Conservation (phyloP, 164 flowering plant genomes). For the Stephania yunnanensis region DNA sequence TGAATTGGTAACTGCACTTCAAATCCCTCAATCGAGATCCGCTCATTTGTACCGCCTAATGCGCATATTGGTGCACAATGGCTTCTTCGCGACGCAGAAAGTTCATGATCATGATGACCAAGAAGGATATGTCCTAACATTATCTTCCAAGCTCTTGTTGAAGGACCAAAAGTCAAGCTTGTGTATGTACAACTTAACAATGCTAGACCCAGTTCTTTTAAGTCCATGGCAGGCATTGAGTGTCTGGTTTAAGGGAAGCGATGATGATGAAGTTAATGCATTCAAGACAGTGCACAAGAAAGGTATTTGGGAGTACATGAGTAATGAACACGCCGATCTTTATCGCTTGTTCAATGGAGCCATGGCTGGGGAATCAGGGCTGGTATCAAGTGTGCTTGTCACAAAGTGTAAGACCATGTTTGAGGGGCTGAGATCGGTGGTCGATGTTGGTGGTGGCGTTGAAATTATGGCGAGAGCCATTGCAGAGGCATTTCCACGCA, state of each 20-base stretch:
- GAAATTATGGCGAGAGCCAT: constrained; percentile 13
- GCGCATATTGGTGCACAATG: not conserved
- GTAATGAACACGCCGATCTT: not conserved
- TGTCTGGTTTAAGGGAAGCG: not conserved
- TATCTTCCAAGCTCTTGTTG: constrained; percentile 25
- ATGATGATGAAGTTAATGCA: not conserved
- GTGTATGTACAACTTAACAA: constrained; percentile 8
- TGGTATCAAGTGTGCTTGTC: constrained; percentile 3
- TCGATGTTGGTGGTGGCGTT: constrained; percentile 24
- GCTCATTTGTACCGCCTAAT: not conserved
- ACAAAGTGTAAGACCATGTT: constrained; percentile 10
- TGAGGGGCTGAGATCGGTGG: constrained; percentile 27
- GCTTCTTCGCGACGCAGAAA: not conserved
- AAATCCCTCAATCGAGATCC: not conserved
- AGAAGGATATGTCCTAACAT: constrained; percentile 19
- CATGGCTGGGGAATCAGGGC: constrained; percentile 23
- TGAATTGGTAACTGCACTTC: not conserved
- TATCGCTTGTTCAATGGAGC: constrained; percentile 18
- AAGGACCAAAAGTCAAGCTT: constrained; percentile 13
- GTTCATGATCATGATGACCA: not conserved
- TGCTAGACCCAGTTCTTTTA: constrained; percentile 21
- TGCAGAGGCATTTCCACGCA: constrained; percentile 22
- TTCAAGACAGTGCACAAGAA: constrained; percentile 23
- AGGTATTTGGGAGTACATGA: constrained; percentile 17
- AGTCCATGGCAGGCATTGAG: not conserved